Base-by-base conservation (phyloP, 345 rosid species). In the Carallia brachiata region DNA sequence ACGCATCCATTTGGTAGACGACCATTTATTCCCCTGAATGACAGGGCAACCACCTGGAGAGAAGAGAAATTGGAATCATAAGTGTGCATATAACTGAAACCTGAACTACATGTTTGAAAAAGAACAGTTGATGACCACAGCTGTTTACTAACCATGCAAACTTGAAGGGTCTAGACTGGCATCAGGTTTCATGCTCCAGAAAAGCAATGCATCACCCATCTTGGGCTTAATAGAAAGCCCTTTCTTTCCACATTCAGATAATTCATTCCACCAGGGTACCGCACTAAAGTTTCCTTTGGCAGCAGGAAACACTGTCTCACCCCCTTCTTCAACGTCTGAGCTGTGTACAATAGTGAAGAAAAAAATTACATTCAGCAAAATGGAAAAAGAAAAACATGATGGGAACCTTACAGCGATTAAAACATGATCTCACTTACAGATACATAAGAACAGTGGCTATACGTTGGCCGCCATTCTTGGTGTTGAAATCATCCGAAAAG, bases 181-280 rank as follows among this genome's bases (percentile, higher is more conserved):
- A 79, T 95, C 99, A 69, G 98, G 99, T 56, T 78, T 88, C 98
- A 90, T 87, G 84, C 97, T 90, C 98, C 96, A 95, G 84, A 95
- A 92, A 80, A 95, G 96, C 74, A 95, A 81, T 31, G 98, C 99
- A 84, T 95, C 98, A 44, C 99, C 98, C 97, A 81, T 88, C 79
- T 87, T 92, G 31, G 98, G 97, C 80, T 89, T 90, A 55, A 95
- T 81, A 1, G 98, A 92, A 59, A 95, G 91, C 23, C 98, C 99
- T 68, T 52, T 75, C 77, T 90, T 88, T 59, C 94, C 96, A 53
- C 99, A 95, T 66, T 87, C 91, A 37, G 99, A 90, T 74, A 95
- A 80, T 81, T 90, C 90, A 50, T 88, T 67, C 96, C 94, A 92
- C 99, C 98, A 89, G 55, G 96, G 91, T 61, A 92, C 91, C 17